Evolutionary conservation across 164 flowering plant genomes (phyloP).

Genomic region (Amborella trichopoda): DNA sequence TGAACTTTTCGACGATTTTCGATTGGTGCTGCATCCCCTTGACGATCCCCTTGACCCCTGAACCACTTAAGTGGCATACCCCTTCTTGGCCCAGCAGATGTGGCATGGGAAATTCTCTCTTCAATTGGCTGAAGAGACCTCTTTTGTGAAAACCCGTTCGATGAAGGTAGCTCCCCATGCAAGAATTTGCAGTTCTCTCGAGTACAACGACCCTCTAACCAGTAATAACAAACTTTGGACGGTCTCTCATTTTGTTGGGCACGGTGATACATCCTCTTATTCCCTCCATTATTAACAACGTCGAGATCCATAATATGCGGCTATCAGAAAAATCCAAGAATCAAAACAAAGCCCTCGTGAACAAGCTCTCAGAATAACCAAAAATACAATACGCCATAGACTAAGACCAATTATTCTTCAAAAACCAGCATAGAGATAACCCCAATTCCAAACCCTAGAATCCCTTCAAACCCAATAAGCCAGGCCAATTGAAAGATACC

Average conservation of each 20-base stretch:
- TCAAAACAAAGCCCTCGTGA: too few relatives aligned
- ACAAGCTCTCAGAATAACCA: too few relatives aligned
- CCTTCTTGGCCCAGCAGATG: not conserved
- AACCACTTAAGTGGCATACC: slow-evolving; percentile 39
- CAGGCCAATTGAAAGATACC: too few relatives aligned
- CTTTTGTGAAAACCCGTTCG: slow-evolving; percentile 22
- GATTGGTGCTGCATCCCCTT: slow-evolving; percentile 5
- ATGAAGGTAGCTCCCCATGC: slow-evolving; percentile 37
- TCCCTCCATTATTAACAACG: slow-evolving; percentile 7
- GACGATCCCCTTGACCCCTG: slow-evolving; percentile 12
- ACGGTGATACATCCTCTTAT: slow-evolving; percentile 14
- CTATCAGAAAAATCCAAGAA: too few relatives aligned
- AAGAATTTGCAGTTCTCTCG: slow-evolving; percentile 41
- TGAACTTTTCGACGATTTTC: slow-evolving; percentile 5
- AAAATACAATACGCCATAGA: too few relatives aligned
- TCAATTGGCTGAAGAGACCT: not conserved
- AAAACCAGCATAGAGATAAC: too few relatives aligned
- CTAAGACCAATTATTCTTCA: too few relatives aligned
- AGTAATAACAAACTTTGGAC: slow-evolving; percentile 56
- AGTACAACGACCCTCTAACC: slow-evolving; percentile 61
- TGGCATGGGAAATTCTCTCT: too few relatives aligned
- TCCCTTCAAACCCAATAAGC: too few relatives aligned
- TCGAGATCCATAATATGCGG: slow-evolving; percentile 17
- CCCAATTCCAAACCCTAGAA: too few relatives aligned
- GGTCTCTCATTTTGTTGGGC: slow-evolving; percentile 12